Evolutionary conservation across 768 basidiomycete genomes (phyloP), one percentile per base, ranked within the genome.

Genomic region (Trametopsis cervina): DNA sequence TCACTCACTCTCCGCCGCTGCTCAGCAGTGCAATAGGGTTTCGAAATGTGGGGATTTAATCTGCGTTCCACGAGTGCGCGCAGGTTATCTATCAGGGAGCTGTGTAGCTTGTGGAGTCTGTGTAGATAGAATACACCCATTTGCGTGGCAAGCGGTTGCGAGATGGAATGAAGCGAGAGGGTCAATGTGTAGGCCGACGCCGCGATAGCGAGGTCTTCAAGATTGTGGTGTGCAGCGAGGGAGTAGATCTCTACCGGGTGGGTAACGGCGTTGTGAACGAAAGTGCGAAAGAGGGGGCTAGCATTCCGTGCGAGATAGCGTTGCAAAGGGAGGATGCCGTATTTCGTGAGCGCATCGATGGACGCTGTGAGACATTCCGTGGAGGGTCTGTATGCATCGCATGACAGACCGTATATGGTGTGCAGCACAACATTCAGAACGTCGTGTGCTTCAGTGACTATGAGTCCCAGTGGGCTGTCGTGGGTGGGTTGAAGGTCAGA

Each of bases 381-480:
- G 6, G 78, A 63, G 10, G 87, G 88, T 5, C 80, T 78, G 64
- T 86, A 90, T 55, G 87, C 84, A 18, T 78, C 71, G 60, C 81
- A 86, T 6, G 85, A 77, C 59, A 86, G 70, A 55, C 82, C 75
- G 63, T 91, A 90, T 40, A 85, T 64, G 4, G 76, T 64, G 57
- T 91, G 88, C 20, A 91, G 69, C 39, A 90, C 65, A 57, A 90
- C 69, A 56, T 90, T 90, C 54, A 90, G 66, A 5, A 81, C 69
- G 1, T 68, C 64, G 0, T 87, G 81, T 18, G 74, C 59, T 53
- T 88, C 83, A 5, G 77, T 70, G 27, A 88, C 63, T 22, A 76
- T 56, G 42, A 89, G 68, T 54, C 23, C 70, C 61, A 25, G 68
- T 53, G 1, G 4, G 68, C 52, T 2, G 82, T 75, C 17, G 91